phyloP scores from a whole-genome alignment of 768 basidiomycete genomes.

The Boletus vinaceobasis region DNA sequence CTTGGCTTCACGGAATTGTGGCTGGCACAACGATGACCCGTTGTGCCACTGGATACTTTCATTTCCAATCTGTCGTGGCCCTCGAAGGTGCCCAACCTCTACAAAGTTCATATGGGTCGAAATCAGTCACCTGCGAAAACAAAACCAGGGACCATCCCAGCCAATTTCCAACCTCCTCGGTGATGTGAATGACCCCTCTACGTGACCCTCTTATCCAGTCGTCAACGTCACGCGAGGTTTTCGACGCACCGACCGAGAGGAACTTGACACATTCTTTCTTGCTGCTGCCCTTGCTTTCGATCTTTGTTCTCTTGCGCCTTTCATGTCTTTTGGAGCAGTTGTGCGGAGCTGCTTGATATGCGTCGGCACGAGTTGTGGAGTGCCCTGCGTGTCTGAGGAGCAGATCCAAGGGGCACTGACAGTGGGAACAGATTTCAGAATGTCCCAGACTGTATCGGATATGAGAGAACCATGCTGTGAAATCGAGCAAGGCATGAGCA shows the following conservation, averaged over 20 bases:
- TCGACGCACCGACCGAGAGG: constrained; percentile 12
- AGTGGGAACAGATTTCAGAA: constrained; percentile 51
- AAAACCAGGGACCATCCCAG: not conserved
- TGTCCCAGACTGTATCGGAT: constrained; percentile 31
- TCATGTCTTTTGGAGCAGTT: constrained; percentile 77
- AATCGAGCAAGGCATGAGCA: constrained; percentile 1
- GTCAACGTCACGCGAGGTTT: constrained; percentile 24
- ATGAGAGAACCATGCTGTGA: constrained; percentile 43
- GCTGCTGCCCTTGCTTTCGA: constrained; percentile 47
- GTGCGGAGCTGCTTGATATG: constrained; percentile 82
- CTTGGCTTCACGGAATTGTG: not conserved
- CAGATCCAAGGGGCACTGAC: constrained; percentile 67
- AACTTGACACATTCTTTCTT: constrained; percentile 29
- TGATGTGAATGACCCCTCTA: not conserved
- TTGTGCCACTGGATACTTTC: not conserved
- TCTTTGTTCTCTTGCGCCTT: constrained; percentile 58
- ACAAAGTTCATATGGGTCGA: not conserved
- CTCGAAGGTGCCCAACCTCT: not conserved
- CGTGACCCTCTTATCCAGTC: constrained; percentile 1
- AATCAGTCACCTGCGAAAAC: not conserved
- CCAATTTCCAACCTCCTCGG: not conserved
- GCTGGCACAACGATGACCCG: too few species aligned
- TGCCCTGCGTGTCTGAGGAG: constrained; percentile 13
- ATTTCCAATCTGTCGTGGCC: not conserved
- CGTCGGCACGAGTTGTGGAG: constrained; percentile 53